phyloP scores from a whole-genome alignment of 352 stramenopile species.

The Phytophthora pini region DNA sequence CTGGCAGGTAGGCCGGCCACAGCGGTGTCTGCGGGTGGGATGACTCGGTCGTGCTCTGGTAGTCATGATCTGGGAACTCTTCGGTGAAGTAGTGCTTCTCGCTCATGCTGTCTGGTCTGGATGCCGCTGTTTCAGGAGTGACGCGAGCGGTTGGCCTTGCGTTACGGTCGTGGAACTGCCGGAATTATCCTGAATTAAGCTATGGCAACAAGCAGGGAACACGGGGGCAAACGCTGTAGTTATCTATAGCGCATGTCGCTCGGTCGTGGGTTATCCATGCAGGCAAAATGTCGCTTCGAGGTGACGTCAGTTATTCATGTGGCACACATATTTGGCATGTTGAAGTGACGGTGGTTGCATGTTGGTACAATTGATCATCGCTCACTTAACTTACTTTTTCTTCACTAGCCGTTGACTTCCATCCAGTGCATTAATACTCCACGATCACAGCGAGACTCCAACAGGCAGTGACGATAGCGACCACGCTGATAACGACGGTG shows the following conservation, averaged over 20 bases:
- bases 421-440: slow-evolving; percentile 28
- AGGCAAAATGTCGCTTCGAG: slow-evolving; percentile 19
- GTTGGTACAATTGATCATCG: not conserved
- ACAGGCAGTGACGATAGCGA: slow-evolving; percentile 57
- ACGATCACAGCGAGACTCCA: slow-evolving; percentile 64
- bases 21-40: slow-evolving; percentile 65
- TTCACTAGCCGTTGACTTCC: not conserved
- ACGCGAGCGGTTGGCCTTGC: not conserved
- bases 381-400: slow-evolving; percentile 23
- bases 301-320: not conserved
- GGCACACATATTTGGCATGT: slow-evolving; percentile 2
- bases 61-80: slow-evolving; percentile 78
- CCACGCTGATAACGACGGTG: slow-evolving; percentile 45
- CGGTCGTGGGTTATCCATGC: not conserved
- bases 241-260: slow-evolving; percentile 10
- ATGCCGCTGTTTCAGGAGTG: slow-evolving; percentile 22
- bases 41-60: slow-evolving; percentile 64
- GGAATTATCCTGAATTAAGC: slow-evolving; percentile 7
- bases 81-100: slow-evolving; percentile 66
- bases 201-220: not conserved
- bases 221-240: not conserved
- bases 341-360: too few relatives aligned
- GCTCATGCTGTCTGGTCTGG: slow-evolving; percentile 19
- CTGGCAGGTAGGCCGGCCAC: slow-evolving; percentile 72
- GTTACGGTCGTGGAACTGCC: slow-evolving; percentile 4